phyloP scores from a whole-genome alignment of 768 basidiomycete genomes.

The Leccinum broughii region DNA sequence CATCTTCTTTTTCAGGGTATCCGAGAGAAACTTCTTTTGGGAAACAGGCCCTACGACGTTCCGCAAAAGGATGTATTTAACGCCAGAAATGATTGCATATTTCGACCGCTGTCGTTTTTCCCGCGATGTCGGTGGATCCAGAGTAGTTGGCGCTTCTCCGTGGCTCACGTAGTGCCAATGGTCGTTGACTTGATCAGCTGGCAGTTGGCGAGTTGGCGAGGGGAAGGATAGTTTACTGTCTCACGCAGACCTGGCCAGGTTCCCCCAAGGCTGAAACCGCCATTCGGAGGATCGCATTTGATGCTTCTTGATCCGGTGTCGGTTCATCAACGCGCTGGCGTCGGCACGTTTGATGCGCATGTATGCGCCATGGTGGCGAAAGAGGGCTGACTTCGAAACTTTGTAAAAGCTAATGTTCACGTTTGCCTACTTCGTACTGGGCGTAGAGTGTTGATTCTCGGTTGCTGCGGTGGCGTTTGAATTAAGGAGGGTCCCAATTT shows the following conservation, averaged over 20 bases:
- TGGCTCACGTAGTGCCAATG: neutral
- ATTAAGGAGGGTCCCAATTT: neutral
- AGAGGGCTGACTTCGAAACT: neutral
- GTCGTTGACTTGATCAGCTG: neutral
- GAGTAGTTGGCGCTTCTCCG: neutral
- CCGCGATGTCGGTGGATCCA: conserved; percentile 8
- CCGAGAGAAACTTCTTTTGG: neutral
- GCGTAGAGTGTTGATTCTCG: neutral
- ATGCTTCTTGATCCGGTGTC: neutral
- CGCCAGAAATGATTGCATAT: neutral
- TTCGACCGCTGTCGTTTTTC: conserved; percentile 1
- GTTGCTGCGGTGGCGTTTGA: neutral
- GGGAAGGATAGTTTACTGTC: neutral
- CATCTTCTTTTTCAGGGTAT: neutral
- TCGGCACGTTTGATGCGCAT: neutral
- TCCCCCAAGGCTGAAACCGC: neutral
- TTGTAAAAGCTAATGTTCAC: neutral
- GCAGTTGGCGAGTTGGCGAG: neutral
- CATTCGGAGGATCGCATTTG: neutral
- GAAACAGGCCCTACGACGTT: neutral
- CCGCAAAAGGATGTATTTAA: neutral
- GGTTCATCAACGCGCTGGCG: neutral
- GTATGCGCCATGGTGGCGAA: neutral
- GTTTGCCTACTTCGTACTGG: neutral
- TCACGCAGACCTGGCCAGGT: neutral